A percentile compares a stretch with the other conserved stretches of the same genome.
Conservation (phyloP, 768 basidiomycete species). For the Agrocybe praecox region DNA sequence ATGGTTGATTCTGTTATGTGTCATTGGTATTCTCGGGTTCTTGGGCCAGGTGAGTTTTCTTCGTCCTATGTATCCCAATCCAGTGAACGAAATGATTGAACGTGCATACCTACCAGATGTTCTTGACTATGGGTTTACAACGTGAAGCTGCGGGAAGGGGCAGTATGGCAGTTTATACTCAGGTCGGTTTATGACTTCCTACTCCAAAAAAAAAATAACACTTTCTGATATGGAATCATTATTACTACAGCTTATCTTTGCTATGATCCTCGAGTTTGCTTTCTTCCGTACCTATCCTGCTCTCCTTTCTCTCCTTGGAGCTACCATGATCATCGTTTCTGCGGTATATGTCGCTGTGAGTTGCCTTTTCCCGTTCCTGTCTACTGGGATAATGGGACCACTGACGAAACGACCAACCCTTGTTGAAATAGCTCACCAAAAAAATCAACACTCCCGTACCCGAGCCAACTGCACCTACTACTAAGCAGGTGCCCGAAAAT, state of each 20-base stretch:
- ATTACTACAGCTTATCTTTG: slow-evolving; percentile 55
- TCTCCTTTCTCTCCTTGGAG: slow-evolving; percentile 59
- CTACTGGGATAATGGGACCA: too few relatives aligned
- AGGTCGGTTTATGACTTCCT: slow-evolving; percentile 8
- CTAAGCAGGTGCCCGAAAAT: not conserved
- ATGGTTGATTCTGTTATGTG: slow-evolving; percentile 45
- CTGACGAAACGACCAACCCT: too few relatives aligned
- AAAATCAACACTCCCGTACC: not conserved
- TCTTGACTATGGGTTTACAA: slow-evolving; percentile 33
- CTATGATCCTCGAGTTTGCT: slow-evolving; percentile 60
- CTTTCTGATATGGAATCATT: slow-evolving; percentile 20
- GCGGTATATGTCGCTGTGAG: slow-evolving; percentile 69
- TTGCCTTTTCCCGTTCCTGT: not conserved
- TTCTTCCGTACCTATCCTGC: slow-evolving; percentile 66
- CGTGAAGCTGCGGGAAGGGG: slow-evolving; percentile 31
- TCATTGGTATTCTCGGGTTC: slow-evolving; percentile 56
- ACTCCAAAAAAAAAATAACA: not conserved
- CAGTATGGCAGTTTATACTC: slow-evolving; percentile 54
- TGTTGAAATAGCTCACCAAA: not conserved
- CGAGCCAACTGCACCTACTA: not conserved
- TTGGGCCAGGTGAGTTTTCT: slow-evolving; percentile 42
- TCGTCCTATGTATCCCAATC: not conserved
- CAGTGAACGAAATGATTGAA: not conserved
- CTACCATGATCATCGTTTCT: slow-evolving; percentile 59
- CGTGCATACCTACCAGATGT: slow-evolving; percentile 53